Percentiles rank a stretch among this genome's conserved stretches.
Evolutionary conservation across 140 eudicot species (phyloP).

Genomic region (Bidens hawaiensis): DNA sequence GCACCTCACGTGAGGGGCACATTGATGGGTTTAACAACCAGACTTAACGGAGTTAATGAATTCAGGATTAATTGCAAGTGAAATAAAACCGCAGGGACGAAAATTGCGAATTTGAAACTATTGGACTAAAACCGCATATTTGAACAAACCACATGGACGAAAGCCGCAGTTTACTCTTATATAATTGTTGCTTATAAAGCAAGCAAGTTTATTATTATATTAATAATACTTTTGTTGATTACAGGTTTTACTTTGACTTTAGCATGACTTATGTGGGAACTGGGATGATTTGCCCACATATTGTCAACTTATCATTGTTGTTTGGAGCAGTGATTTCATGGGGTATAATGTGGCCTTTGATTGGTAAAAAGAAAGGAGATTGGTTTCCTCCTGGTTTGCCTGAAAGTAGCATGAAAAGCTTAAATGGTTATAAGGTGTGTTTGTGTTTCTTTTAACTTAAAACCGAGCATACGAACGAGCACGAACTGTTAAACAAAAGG

Average conservation of each 20-base stretch:
- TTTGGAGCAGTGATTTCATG: slow-evolving; percentile 87
- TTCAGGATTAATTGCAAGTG: too few species aligned
- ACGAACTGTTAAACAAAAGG: too few species aligned
- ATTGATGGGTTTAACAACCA: too few species aligned
- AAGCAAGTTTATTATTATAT: not conserved
- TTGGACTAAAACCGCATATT: too few species aligned
- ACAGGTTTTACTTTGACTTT: slow-evolving; percentile 91
- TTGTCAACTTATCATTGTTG: slow-evolving; percentile 78
- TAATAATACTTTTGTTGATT: not conserved
- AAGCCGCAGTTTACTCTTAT: too few species aligned
- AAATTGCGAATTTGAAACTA: too few species aligned
- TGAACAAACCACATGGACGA: too few species aligned
- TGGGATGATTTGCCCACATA: slow-evolving; percentile 94
- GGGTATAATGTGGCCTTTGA: slow-evolving; percentile 95
- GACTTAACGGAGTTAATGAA: too few species aligned
- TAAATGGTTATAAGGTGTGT: slow-evolving; percentile 71
- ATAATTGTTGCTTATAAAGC: not conserved
- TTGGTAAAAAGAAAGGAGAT: slow-evolving; percentile 49
- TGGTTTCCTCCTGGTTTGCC: slow-evolving; percentile 72
- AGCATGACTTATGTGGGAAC: slow-evolving; percentile 93
- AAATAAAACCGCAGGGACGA: too few species aligned
- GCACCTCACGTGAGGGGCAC: too few species aligned
- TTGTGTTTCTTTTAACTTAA: too few species aligned
- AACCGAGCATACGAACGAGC: too few species aligned
- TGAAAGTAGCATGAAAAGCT: slow-evolving; percentile 79